Evolutionary conservation across 108 stramenopile species (phyloP).

Genomic region (Licmophora abbreviata): DNA sequence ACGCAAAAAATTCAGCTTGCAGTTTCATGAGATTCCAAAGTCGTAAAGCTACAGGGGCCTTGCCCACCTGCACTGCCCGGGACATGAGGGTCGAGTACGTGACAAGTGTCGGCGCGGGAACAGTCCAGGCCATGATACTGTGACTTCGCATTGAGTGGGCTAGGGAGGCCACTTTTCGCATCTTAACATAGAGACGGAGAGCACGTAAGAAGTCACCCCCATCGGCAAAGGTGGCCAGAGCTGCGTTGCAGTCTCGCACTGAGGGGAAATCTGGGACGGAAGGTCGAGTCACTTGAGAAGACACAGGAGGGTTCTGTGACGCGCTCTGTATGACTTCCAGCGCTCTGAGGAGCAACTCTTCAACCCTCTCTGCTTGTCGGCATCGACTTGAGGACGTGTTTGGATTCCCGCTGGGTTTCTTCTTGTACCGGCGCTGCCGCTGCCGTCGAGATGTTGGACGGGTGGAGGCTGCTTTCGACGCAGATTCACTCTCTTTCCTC

Average conservation of each 20-base stretch:
- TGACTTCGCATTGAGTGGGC: conserved; percentile 10
- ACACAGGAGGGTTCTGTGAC: too few relatives aligned
- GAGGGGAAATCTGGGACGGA: too few relatives aligned
- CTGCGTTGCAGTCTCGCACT: conserved; percentile 55
- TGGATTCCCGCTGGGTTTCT: too few relatives aligned
- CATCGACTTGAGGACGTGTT: too few relatives aligned
- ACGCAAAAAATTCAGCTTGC: conserved; percentile 45
- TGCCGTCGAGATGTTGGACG: too few relatives aligned
- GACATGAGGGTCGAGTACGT: conserved; percentile 88
- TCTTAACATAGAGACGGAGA: conserved; percentile 68
- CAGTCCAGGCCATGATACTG: not conserved
- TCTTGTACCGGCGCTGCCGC: too few relatives aligned
- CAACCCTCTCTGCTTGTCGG: too few relatives aligned
- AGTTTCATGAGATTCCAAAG: conserved; percentile 69
- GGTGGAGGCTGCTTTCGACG: too few relatives aligned
- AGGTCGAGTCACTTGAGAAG: too few relatives aligned
- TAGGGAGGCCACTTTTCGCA: conserved; percentile 57
- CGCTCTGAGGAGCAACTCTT: too few relatives aligned
- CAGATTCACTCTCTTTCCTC: too few relatives aligned
- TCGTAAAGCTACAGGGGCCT: conserved; percentile 67
- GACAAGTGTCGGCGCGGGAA: conserved; percentile 67
- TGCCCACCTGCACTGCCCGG: conserved; percentile 61
- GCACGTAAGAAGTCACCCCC: conserved; percentile 69
- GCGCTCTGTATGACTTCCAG: too few relatives aligned
- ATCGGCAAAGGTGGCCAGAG: conserved; percentile 78